Evolutionary conservation across 352 stramenopile genomes (phyloP).

Genomic region (Elongisporangium undulatum): DNA sequence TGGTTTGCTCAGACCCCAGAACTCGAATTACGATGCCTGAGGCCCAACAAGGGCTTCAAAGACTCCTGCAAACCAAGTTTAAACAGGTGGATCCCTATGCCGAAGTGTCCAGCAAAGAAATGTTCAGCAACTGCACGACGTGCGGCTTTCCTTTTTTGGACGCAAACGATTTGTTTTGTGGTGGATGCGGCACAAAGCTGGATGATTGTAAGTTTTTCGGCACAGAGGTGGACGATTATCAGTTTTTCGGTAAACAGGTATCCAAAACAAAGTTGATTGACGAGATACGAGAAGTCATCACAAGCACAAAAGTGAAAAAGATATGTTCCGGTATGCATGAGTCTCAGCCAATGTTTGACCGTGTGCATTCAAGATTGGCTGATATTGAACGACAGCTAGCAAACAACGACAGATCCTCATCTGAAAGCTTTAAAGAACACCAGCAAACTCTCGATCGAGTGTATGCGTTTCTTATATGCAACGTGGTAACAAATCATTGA

Average conservation of each 20-base stretch:
- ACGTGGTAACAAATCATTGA: not conserved
- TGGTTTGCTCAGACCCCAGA: not conserved
- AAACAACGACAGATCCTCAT: not conserved
- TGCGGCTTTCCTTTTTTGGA: not conserved
- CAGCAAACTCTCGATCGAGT: not conserved
- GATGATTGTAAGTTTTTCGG: not conserved
- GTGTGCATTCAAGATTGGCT: not conserved
- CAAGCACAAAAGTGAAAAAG: not conserved
- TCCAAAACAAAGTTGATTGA: not conserved
- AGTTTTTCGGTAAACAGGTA: not conserved
- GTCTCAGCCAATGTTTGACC: not conserved
- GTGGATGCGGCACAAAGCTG: not conserved
- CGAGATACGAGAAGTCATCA: not conserved
- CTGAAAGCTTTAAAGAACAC: not conserved
- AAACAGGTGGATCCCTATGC: not conserved
- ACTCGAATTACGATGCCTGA: not conserved
- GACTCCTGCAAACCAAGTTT: not conserved
- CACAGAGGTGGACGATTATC: not conserved
- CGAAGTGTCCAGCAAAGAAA: not conserved
- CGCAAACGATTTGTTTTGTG: not conserved
- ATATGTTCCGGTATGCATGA: not conserved
- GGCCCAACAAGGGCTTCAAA: not conserved
- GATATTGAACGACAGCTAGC: not conserved
- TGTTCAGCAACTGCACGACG: not conserved
- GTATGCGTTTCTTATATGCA: not conserved